Evolutionary conservation across 2,329 filamentous ascomycete genomes (phyloP), one percentile per base, ranked within the genome.

Genomic region (Coccinonectria pachysandricola): DNA sequence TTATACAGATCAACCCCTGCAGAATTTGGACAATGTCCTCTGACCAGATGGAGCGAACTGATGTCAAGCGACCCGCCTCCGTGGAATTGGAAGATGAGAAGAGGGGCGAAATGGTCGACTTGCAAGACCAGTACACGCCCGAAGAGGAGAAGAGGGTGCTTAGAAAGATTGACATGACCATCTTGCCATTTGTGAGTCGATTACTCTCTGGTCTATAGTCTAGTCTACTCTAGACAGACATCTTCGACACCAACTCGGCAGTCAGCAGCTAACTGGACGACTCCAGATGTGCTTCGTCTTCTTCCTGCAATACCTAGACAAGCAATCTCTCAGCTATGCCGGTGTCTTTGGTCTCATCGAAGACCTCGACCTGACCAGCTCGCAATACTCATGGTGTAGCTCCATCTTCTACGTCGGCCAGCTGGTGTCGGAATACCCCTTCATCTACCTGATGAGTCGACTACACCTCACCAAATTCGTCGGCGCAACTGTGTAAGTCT

Each of bases 221-320:
- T n/a, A n/a, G n/a, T n/a, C n/a, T n/a, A n/a, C n/a, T n/a, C n/a
- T n/a, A n/a, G n/a, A n/a, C n/a, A n/a, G n/a, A n/a, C n/a, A n/a
- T n/a, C n/a, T n/a, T n/a, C n/a, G n/a, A n/a, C n/a, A n/a, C n/a
- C n/a, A n/a, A n/a, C n/a, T n/a, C n/a, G n/a, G n/a, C n/a, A n/a
- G n/a, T n/a, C n/a, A n/a, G n/a, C n/a, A n/a, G n/a, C n/a, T n/a
- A n/a, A n/a, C n/a, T n/a, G n/a, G n/a, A n/a, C n/a, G n/a, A n/a
- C n/a, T n/a, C n/a, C n/a, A n/a, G 5, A 29, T 24, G 27, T 29
- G 21, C 9, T 10, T 29, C 4, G 21, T 29, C 1, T 17, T 19
- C 4, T 29, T 29, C 12, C 24, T 29, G 10, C 27, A 29, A 8
- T 24, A 29, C 17, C 21, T 29, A 5, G 27, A 29, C 7, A 29